These are phyloP conservation scores for Dothideomycetes sp. DNA, from an alignment of 2,329 filamentous ascomycete genomes.

Conservation along the genomic window DNA sequence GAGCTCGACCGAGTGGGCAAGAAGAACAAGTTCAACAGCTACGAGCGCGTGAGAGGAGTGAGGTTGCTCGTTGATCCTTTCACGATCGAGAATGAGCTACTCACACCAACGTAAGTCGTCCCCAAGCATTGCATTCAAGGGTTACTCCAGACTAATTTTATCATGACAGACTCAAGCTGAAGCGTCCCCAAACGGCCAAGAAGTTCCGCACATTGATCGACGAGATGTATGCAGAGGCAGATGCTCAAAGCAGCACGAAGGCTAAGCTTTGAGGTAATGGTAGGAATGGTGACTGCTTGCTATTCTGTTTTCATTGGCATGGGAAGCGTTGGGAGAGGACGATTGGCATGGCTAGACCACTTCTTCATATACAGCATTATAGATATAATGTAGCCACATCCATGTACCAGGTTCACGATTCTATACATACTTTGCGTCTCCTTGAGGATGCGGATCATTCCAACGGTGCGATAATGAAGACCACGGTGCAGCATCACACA, in stretches of 20 bases:
- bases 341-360: no score
- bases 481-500: no score
- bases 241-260: constrained; percentile 31
- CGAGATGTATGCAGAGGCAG: constrained; percentile 48
- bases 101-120: constrained; percentile 70
- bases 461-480: no score
- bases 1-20: constrained; percentile 68
- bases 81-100: constrained; percentile 79
- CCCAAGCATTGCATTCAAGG: background rate
- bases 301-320: no score
- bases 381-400: no score
- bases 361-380: no score
- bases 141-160: background rate
- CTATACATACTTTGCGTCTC: no score
- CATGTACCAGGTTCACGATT: no score
- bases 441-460: no score
- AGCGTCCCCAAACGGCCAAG: constrained; percentile 57
- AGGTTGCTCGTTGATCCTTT: constrained; percentile 80
- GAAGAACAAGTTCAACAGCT: constrained; percentile 83
- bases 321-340: no score
- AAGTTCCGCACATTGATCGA: constrained; percentile 47
- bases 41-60: constrained; percentile 68
- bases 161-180: constrained; percentile 55
- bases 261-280: constrained; percentile 31
- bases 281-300: no score